Evolutionary conservation across 192 early-diverging fungal genomes (phyloP), one percentile per base, ranked within the genome.

Genomic region (Coemansia sp.): DNA sequence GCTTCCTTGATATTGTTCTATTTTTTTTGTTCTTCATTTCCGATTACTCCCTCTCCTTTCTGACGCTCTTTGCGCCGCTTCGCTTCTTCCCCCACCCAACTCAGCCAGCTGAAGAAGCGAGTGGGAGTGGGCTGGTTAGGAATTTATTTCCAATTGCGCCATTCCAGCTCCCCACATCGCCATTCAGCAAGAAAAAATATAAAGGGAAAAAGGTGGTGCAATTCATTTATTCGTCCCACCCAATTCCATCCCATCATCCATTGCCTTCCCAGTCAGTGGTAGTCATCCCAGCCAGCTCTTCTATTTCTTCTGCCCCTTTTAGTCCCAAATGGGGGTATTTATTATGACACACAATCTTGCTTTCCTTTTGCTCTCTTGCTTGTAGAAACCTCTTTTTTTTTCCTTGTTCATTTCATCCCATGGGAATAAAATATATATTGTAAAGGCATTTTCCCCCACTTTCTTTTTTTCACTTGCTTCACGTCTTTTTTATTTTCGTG

Each of bases 401-500:
- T 32, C 32, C 32, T 32, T 32, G 32, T 32, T 32, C 32, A 32
- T 32, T 32, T 32, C 32, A 32, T 32, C 32, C 32, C 32, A 32
- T 32, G 32, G 32, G 54, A 14, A 51, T 61, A 14, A 14, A 61
- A 49, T 14, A 62, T 20, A 48, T 16, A 43, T 57, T 66, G 65
- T 66, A 55, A 57, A 20, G 11, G 5, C 43, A 20, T 40, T 58
- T 17, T 13, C 39, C 16, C 16, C 67, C 50, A 8, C 39, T 10
- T 37, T 50, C 49, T n/a, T 54, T 48, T 38, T 13, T 59, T 46
- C 43, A 37, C 58, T 43, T 43, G 10, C 46, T 42, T 39, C n/a
- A 54, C 57, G 39, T 22, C 19, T 59, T n/a, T n/a, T 46, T 5
- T 44, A 48, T 43, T 46, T 58, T 67, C 12, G 61, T 51, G 43